phyloP scores from a whole-genome alignment of 441 rosid species.

The Omphalea diandra region DNA sequence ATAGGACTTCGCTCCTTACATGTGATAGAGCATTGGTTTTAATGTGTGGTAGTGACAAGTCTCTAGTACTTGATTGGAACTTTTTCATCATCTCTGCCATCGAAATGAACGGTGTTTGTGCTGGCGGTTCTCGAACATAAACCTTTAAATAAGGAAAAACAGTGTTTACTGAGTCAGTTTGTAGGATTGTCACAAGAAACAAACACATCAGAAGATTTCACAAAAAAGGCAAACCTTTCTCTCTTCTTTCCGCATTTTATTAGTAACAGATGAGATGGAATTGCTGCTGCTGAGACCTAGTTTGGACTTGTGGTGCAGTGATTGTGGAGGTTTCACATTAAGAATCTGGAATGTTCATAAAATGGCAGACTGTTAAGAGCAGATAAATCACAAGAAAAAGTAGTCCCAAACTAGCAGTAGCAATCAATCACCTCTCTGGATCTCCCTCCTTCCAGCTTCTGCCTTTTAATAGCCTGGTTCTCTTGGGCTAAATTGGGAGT shows the following conservation, averaged over 20 bases:
- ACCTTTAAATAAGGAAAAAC: slow-evolving; percentile 40
- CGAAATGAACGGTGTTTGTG: slow-evolving; percentile 63
- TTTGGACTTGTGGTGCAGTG: slow-evolving; percentile 80
- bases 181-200: not conserved
- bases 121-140: slow-evolving; percentile 60
- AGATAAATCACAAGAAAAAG: not conserved
- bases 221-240: slow-evolving; percentile 63
- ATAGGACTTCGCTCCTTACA: slow-evolving; percentile 34
- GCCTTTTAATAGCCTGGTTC: slow-evolving; percentile 90
- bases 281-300: slow-evolving; percentile 49
- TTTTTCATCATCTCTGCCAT: slow-evolving; percentile 87
- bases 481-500: slow-evolving; percentile 67
- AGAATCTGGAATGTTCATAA: slow-evolving; percentile 57
- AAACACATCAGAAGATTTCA: not conserved
- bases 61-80: slow-evolving; percentile 86
- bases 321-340: slow-evolving; percentile 60
- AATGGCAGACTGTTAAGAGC: slow-evolving; percentile 12
- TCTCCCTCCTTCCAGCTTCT: slow-evolving; percentile 90
- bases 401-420: not conserved
- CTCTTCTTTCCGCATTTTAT: slow-evolving; percentile 49
- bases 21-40: slow-evolving; percentile 40
- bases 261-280: slow-evolving; percentile 43
- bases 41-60: slow-evolving; percentile 50
- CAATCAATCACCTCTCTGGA: slow-evolving; percentile 69
- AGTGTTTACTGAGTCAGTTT: slow-evolving; percentile 2